Base-by-base conservation (phyloP, 768 basidiomycete genomes). In the Serendipita sp. region DNA sequence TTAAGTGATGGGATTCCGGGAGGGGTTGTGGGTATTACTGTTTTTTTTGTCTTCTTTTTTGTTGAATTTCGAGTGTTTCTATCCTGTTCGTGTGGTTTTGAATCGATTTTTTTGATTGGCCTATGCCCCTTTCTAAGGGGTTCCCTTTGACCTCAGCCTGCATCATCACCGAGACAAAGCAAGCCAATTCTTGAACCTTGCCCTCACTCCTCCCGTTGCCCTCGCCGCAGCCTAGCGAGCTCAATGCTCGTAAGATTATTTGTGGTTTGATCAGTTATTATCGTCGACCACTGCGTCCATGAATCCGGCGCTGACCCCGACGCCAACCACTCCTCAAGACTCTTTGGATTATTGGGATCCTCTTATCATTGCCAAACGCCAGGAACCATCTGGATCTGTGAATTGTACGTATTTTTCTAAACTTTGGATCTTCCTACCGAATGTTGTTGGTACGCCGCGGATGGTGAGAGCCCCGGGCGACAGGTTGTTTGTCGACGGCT, bases 1-100 rank as follows among this genome's bases (percentile, higher is more conserved):
- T 67, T 32, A 68, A 67, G 56, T 67, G 64, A 63, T 58, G n/a
- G 3, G 23, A 64, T 51, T 58, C n/a, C 32, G 18, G 30, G 63
- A 16, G 16, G 52, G 32, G 10, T 54, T 36, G 13, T 38, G 18
- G 3, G 56, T 36, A 8, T 60, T 8, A 11, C 8, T 60, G 28
- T 60, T 60, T 60, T 10, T 60, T 30, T 16, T 36, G 10, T 60
- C 28, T 36, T 34, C 56, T 38, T n/a, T 60, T 36, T 28, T 60
- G 18, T n/a, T 60, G 56, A 23, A 32, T 35, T 60, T 18, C 30
- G 18, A 32, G 48, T 51, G 18, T 51, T 23, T 18, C 48, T 51
- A 51, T 32, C 30, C 5, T 18, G 48, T 51, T 51, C 48, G n/a
- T 18, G n/a, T 32, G n/a, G 48, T 51, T 51, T n/a, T 51, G 48